Conservation (phyloP, 1,284 basidiomycete species). For the Mycena citricolor region DNA sequence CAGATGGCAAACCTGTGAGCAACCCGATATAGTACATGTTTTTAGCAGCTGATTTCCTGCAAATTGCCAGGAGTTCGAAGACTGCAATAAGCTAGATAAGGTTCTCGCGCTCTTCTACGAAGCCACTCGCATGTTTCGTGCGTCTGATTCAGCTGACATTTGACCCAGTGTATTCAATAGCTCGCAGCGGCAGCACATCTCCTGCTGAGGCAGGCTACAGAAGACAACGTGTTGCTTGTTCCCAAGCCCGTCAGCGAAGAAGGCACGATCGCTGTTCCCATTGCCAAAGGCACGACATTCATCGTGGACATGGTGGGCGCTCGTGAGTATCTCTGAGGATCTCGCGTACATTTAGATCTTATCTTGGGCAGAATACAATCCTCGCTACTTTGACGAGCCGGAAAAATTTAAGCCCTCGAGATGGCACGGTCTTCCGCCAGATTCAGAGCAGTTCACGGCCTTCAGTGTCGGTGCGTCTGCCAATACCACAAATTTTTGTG, state of each 20-base stretch:
- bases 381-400: background rate
- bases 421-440: background rate
- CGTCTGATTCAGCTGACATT: constrained; percentile 2
- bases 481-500: background rate
- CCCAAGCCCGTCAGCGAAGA: constrained; percentile 26
- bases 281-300: background rate
- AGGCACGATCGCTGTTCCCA: constrained; percentile 12
- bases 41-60: no score
- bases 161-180: background rate
- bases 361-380: constrained; percentile 1
- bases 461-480: constrained; percentile 23
- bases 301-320: background rate
- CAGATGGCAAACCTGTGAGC: no score
- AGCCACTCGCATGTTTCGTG: constrained; percentile 26
- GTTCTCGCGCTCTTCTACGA: constrained; percentile 26
- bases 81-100: constrained; percentile 25
- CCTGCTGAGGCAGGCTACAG: constrained; percentile 31
- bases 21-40: no score
- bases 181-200: constrained; percentile 27
- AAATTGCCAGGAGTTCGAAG: constrained; percentile 24
- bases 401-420: background rate
- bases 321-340: no score
- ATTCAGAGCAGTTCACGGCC: background rate
- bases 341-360: no score
- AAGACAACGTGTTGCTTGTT: constrained; percentile 31